Base-by-base conservation (phyloP, 1,284 basidiomycete genomes). In the Gyrodon tennesseensis region DNA sequence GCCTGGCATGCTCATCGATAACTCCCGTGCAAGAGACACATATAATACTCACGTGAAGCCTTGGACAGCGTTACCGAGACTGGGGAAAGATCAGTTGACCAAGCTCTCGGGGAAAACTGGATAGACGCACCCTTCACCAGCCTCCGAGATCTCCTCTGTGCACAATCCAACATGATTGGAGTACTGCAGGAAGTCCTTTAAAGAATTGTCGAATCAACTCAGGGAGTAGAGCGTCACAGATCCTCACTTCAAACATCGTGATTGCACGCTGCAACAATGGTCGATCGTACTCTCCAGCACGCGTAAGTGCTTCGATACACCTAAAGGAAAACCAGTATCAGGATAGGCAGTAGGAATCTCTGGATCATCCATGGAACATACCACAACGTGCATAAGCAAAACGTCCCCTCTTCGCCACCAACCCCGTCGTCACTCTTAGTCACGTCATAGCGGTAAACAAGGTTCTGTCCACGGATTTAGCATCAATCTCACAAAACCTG, bases 341-440 rank as follows among this genome's bases (percentile, higher is more conserved):
- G 25, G 37, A 39, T 34, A 9, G 2, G 7, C 16, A 7, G 19
- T 31, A 23, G 44, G 21, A 23, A 39, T 27, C 12, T 18, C 6
- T 21, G 16, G 25, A 55, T 27, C 15, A 34, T 39, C 37, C 37
- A 39, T 18, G 34, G 19, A 49, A 64, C 59, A 4, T 48, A 71
- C 91, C 91, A 93, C 9, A 93, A 77, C 0, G 91, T 93, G 72
- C 90, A 92, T 27, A 92, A 77, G 69, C 89, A 90, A 76, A 92
- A 92, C 0, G 89, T 92, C 13, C 94, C 94, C 77, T 95, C 94
- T 69, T 94, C 92, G 2, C 95, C 94, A 9, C 94, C 94, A 25
- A 96, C 92, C 12, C 94, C 95, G 73, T 96, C 95, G 65, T 93
- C 88, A 0, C 91, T 86, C 75, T 91, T 90, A 39, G 75, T 78